Evolutionary conservation across 2,329 filamentous ascomycete species (phyloP).

Genomic region (Pseudocercospora pini-densiflorae): DNA sequence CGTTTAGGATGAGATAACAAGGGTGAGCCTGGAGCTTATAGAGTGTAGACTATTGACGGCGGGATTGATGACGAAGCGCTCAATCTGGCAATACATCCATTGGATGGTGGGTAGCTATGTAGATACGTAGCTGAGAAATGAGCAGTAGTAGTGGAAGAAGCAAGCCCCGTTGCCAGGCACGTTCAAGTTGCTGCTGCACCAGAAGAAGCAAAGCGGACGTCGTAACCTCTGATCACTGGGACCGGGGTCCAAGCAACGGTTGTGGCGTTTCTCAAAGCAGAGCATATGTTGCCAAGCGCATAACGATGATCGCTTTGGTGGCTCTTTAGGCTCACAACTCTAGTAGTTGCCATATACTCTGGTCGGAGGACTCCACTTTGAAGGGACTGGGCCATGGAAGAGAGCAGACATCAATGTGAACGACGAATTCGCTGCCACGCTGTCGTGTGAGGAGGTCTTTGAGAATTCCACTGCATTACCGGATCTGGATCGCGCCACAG

Average conservation of each 20-base stretch:
- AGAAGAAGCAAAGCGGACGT: neutral
- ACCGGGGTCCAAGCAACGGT: neutral
- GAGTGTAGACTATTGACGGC: slow-evolving; percentile 6
- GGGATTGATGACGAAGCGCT: slow-evolving; percentile 9
- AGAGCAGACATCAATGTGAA: neutral
- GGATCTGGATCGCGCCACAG: slow-evolving; percentile 3
- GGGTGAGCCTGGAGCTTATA: slow-evolving; percentile 7
- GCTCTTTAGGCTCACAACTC: slow-evolving; percentile 3
- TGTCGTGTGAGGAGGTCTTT: neutral
- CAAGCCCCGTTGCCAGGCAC: neutral
- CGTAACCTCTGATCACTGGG: neutral
- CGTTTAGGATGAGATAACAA: neutral
- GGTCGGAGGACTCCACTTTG: neutral
- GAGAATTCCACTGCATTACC: neutral
- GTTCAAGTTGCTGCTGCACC: neutral
- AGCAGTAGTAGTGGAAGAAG: neutral
- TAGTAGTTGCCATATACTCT: neutral
- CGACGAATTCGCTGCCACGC: neutral
- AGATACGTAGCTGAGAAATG: neutral
- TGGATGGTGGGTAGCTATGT: neutral
- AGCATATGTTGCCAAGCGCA: neutral
- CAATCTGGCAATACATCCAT: neutral
- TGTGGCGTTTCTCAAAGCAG: neutral
- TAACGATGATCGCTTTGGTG: neutral
- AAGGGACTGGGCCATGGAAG: neutral